phyloP scores from a whole-genome alignment of 805 yeast species.

The Yarrowia keelungensis region DNA sequence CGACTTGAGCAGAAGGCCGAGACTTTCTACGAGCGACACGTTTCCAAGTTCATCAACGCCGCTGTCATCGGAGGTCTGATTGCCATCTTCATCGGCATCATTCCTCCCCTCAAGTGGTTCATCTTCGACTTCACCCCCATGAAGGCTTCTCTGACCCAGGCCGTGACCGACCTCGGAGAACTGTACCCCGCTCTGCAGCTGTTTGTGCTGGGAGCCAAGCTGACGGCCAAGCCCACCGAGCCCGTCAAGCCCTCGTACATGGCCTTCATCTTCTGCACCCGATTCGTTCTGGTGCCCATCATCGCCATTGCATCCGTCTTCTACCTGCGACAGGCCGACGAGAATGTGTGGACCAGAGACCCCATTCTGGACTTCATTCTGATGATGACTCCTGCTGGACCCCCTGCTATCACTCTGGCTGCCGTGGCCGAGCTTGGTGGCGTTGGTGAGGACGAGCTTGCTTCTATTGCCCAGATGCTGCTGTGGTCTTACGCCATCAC shows the following conservation, averaged over 20 bases:
- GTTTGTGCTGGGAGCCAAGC: conserved; percentile 43
- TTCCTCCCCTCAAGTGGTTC: conserved; percentile 43
- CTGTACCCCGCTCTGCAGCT: conserved; percentile 44
- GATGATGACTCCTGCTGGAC: conserved; percentile 43
- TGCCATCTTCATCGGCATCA: conserved; percentile 43
- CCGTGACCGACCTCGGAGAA: conserved; percentile 42
- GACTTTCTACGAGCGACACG: conserved; percentile 26
- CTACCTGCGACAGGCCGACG: conserved; percentile 37
- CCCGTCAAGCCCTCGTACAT: conserved; percentile 40
- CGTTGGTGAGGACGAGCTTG: conserved; percentile 41
- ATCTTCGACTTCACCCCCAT: conserved; percentile 40
- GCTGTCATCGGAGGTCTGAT: conserved; percentile 42
- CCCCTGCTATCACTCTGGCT: conserved; percentile 44
- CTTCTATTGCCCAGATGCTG: conserved; percentile 41
- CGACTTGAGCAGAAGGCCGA: conserved; percentile 9
- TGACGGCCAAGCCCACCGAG: conserved; percentile 39
- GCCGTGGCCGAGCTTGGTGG: conserved; percentile 45
- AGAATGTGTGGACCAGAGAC: conserved; percentile 42
- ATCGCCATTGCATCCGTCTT: conserved; percentile 41
- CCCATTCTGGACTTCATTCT: conserved; percentile 42
- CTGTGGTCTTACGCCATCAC: conserved; percentile 41
- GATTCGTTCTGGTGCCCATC: conserved; percentile 41
- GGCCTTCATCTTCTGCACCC: conserved; percentile 30
- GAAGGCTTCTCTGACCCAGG: conserved; percentile 41
- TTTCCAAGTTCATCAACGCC: conserved; percentile 40